A percentile compares a stretch with the other conserved stretches of the same genome.
These are phyloP conservation scores for Podospora australis DNA, from an alignment of 495 filamentous ascomycete genomes.

Conservation along the genomic window DNA sequence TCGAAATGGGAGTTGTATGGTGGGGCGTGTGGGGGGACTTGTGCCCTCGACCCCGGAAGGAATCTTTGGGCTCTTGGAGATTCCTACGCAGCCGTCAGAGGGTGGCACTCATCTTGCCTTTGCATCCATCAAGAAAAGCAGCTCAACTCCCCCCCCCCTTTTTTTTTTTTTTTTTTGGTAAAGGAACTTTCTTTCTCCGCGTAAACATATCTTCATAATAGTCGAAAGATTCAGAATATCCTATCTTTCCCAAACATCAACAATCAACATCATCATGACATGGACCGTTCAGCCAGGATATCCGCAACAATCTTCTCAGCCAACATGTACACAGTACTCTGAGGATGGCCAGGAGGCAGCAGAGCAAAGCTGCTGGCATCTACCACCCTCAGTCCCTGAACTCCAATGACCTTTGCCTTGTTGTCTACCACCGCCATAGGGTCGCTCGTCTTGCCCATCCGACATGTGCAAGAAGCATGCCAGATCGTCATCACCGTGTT, in stretches of 20 bases:
- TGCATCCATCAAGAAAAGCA: too few relatives aligned
- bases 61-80: too few relatives aligned
- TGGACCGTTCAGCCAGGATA: neutral
- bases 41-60: too few relatives aligned
- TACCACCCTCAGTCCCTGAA: constrained; percentile 43
- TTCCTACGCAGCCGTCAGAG: too few relatives aligned
- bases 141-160: too few relatives aligned
- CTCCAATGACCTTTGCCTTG: constrained; percentile 40
- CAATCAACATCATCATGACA: neutral
- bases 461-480: constrained; percentile 43
- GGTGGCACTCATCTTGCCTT: too few relatives aligned
- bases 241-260: neutral
- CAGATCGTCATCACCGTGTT: constrained; percentile 19
- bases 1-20: too few relatives aligned
- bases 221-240: too few relatives aligned
- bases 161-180: too few relatives aligned
- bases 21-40: too few relatives aligned
- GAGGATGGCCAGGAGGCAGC: constrained; percentile 42
- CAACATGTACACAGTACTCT: constrained; percentile 5
- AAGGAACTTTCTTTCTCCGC: too few relatives aligned
- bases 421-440: constrained; percentile 47
- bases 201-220: too few relatives aligned
- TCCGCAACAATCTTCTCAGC: constrained; percentile 1
- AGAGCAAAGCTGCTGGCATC: constrained; percentile 38
- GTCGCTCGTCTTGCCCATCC: constrained; percentile 43